phyloP scores from a whole-genome alignment of 257 asterid species.

The Solanum verrucosum region DNA sequence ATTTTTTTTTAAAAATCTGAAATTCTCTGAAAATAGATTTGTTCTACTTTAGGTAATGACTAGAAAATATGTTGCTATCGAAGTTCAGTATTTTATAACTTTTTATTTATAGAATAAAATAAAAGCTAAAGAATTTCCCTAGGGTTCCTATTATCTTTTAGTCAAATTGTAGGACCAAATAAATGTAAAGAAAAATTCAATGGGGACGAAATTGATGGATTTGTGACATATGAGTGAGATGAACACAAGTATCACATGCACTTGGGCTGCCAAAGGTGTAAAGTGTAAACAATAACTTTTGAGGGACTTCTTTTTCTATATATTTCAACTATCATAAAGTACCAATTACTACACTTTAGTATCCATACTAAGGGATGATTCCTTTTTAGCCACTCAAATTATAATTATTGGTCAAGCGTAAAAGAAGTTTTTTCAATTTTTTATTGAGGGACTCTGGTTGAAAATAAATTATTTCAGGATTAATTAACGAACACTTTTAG shows the following conservation, averaged over 20 bases:
- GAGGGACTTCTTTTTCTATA: neutral
- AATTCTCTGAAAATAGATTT: neutral
- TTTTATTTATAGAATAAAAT: neutral
- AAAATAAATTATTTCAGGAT: no score
- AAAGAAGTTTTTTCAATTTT: neutral
- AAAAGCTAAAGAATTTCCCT: neutral
- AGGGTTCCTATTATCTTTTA: neutral
- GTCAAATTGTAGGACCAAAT: neutral
- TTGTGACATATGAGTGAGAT: neutral
- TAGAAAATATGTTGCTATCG: neutral
- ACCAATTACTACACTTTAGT: neutral
- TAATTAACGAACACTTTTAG: neutral
- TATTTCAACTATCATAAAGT: neutral
- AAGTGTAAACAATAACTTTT: neutral
- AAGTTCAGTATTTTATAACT: neutral
- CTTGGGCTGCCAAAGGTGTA: neutral
- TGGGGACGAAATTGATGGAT: neutral
- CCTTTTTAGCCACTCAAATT: neutral
- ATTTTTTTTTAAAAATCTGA: fast-evolving
- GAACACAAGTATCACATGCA: neutral
- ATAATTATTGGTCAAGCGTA: neutral
- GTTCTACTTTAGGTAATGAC: neutral
- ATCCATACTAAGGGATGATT: neutral
- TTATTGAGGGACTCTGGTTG: neutral
- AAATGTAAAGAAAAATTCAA: neutral